These are phyloP conservation scores for Nepenthes mirabilis DNA, from an alignment of 148 eudicot genomes.

Conservation along the genomic window DNA sequence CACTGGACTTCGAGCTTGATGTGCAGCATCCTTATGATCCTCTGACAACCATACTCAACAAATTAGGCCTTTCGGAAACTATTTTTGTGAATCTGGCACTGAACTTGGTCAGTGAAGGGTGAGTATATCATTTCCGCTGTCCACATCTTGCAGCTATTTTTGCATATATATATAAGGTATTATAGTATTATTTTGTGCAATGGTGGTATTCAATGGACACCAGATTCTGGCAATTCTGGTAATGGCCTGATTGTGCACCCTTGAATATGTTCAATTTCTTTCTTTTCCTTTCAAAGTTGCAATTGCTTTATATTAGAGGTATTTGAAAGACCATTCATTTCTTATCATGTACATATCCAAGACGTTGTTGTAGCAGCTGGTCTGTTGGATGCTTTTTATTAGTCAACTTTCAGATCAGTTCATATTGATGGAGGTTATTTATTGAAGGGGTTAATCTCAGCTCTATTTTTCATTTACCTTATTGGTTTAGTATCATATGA, in stretches of 20 bases:
- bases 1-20: slow-evolving; percentile 78
- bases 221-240: too few relatives aligned
- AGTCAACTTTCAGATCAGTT: slow-evolving; percentile 7
- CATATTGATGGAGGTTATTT: not conserved
- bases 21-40: slow-evolving; percentile 93
- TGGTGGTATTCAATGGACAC: too few relatives aligned
- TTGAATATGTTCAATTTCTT: too few relatives aligned
- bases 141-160: not conserved
- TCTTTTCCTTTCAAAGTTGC: too few relatives aligned
- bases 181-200: too few relatives aligned
- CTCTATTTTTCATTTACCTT: not conserved
- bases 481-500: slow-evolving; percentile 1
- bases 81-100: slow-evolving; percentile 66
- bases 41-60: slow-evolving; percentile 68
- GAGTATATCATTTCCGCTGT: slow-evolving; percentile 21
- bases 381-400: slow-evolving; percentile 5
- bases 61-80: slow-evolving; percentile 77
- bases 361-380: slow-evolving; percentile 3
- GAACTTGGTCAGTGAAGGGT: slow-evolving; percentile 89
- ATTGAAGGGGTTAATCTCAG: slow-evolving; percentile 7
- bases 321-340: not conserved
- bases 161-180: too few relatives aligned
- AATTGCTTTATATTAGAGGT: too few relatives aligned
- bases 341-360: not conserved
- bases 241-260: too few relatives aligned